phyloP scores from a whole-genome alignment of 2,329 filamentous ascomycete species.

The Ciborinia camelliae region DNA sequence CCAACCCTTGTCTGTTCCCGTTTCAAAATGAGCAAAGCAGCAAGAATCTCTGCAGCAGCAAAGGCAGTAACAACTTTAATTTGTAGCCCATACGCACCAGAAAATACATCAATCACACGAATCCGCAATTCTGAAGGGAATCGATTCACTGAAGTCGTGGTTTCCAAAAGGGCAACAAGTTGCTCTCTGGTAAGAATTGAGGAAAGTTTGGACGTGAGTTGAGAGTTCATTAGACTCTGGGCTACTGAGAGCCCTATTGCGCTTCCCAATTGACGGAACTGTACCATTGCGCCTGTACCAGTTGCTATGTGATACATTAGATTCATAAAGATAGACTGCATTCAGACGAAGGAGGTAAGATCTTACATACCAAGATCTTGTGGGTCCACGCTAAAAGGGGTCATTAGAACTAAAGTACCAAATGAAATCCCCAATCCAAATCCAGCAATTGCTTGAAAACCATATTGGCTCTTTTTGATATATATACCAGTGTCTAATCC shows the following conservation, averaged over 20 bases:
- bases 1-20: neutral
- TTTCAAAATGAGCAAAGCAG: neutral
- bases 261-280: conserved; percentile 8
- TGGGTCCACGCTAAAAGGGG: neutral
- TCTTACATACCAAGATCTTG: neutral
- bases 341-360: neutral
- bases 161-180: neutral
- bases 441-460: conserved; percentile 1
- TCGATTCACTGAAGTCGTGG: neutral
- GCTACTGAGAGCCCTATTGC: conserved; percentile 8
- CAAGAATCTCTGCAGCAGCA: conserved; percentile 4
- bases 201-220: neutral
- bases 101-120: neutral
- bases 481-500: neutral
- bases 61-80: conserved; percentile 1
- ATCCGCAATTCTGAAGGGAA: neutral
- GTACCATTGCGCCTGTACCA: conserved; percentile 4
- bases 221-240: neutral
- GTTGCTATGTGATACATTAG: neutral
- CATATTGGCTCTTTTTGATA: neutral
- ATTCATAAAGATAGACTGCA: neutral
- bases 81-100: conserved; percentile 1
- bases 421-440: conserved; percentile 1
- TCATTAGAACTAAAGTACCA: conserved; percentile 5
- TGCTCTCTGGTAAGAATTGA: neutral